Base-by-base conservation (phyloP, 1,284 basidiomycete species). In the Leccinum pallidistipes region DNA sequence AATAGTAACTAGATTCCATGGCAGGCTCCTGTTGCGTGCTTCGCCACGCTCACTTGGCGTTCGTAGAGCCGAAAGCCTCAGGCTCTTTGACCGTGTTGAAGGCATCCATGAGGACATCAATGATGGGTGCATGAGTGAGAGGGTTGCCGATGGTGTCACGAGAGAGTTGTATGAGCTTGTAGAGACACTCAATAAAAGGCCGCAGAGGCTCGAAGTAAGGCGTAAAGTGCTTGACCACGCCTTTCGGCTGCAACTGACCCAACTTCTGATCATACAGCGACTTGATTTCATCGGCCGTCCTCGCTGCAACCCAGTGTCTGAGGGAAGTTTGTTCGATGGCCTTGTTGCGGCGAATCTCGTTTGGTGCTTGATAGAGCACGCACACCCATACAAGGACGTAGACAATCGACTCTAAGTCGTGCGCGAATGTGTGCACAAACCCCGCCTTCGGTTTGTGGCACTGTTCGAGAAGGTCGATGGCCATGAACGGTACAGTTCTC, bases 401-500 rank as follows among this genome's bases (percentile, higher is more conserved):
- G 32, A 53, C 34, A 2, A 53, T 18, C 3, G 32, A 53, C 16
- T 53, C 11, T 3, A 53, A 29, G 52, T 53, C 18, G 32, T 53
- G 52, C 11, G 32, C 24, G 12, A 53, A 53, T 2, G 18, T 53
- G 27, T 53, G 18, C 3, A 53, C 18, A 16, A 53, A 53, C 32
- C 3, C 29, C 27, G 12, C 10, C 11, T 6, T 5, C 29, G 10
- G 32, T 3, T 53, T 34, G 18, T 18, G 12, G 24, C 18, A 53
- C 11, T 53, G 11, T 9, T 4, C 1, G 3, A 57, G 47, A 24
- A 57, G 32, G 7, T 51, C 5, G 8, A 58, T 18, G 5, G 36
- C 27, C 57, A 58, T 58, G 8, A 58, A 58, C 5, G 21, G 57
- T 9, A 52, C 51, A 1, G 36, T 58, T 10, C 56, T 36, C 56